Base-by-base conservation (phyloP, 1,284 basidiomycete species). In the Apiotrichum domesticum region DNA sequence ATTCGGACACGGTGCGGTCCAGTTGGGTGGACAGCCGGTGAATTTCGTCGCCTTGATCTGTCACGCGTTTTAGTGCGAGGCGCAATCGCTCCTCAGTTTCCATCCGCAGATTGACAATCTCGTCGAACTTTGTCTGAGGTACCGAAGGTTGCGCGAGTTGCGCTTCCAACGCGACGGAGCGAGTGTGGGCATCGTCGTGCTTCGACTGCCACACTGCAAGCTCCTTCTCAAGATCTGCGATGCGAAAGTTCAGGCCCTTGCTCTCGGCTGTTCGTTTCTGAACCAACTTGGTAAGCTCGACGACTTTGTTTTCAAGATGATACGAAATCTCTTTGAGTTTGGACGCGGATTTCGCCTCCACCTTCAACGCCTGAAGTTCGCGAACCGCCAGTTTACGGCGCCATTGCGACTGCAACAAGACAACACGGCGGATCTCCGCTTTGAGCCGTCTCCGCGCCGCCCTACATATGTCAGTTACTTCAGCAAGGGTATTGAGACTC, bases 261-360 rank as follows among this genome's bases (percentile, higher is more conserved):
- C 91, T 95, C 79, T 98, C 95, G 62, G 85, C 84, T 8, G 87
- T 94, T 43, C 95, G 86, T 71, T 84, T 87, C 76, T 98, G 96
- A 14, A 98, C 82, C n/a, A 80, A 86, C 74, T 98, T 96, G 0
- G 96, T 98, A 66, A 99, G 87, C 74, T 98, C 95, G 58, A 99
- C 91, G 49, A 98, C 96, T 79, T 98, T 99, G 83, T 98, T 98
- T 80, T 99, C 96, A 59, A 99, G 82, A 67, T 85, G 86, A 75
- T 98, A 98, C 0, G 96, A 98, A 64, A 97, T 97, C 79, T 98
- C 96, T 79, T 98, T 97, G 84, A 96, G 96, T 75, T 96, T 97
- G 65, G 88, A 88, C 35, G 95, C 95, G 0, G 95, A 98, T 54
- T 93, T 90, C 32, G 96, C 96, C 76, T 98, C 96, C 33, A 86